phyloP scores from a whole-genome alignment of 192 early-diverging fungal genomes.

The Coemansia reversa region DNA sequence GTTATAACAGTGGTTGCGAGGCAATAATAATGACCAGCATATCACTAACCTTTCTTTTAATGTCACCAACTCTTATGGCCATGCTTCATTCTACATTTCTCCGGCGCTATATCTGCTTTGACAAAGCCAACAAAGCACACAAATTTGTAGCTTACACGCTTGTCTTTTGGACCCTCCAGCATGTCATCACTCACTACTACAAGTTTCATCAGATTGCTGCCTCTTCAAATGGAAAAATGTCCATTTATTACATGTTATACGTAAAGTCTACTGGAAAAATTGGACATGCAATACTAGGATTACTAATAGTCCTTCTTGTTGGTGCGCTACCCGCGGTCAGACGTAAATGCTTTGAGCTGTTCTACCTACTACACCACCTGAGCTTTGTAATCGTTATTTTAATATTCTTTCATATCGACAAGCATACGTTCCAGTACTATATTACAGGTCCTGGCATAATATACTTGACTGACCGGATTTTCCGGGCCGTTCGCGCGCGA shows the following conservation, averaged over 20 bases:
- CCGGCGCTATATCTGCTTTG: constrained; percentile 65
- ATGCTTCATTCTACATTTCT: constrained; percentile 67
- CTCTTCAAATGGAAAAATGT: constrained; percentile 21
- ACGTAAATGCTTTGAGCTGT: constrained; percentile 60
- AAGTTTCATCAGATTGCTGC: constrained; percentile 56
- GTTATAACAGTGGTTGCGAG: constrained; percentile 34
- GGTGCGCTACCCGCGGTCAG: constrained; percentile 33
- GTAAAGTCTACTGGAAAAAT: constrained; percentile 64
- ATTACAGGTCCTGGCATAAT: constrained; percentile 60
- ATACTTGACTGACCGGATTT: constrained; percentile 67
- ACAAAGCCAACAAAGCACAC: constrained; percentile 78
- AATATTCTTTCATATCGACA: constrained; percentile 68
- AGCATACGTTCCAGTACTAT: constrained; percentile 73
- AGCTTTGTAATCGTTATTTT: constrained; percentile 71
- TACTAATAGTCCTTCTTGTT: constrained; percentile 15
- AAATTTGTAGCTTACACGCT: constrained; percentile 70
- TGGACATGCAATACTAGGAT: constrained; percentile 56
- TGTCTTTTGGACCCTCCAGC: constrained; percentile 63
- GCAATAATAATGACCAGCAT: constrained; percentile 51
- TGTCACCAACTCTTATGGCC: constrained; percentile 73
- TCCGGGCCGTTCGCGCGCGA: constrained; percentile 63
- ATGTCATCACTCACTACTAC: constrained; percentile 68
- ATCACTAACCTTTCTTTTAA: constrained; percentile 62
- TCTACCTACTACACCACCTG: constrained; percentile 82
- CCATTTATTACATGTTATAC: constrained; percentile 53